Evolutionary conservation across 805 yeast species (phyloP), one percentile per base, ranked within the genome.

Genomic region (Myxozyma kluyveri): DNA sequence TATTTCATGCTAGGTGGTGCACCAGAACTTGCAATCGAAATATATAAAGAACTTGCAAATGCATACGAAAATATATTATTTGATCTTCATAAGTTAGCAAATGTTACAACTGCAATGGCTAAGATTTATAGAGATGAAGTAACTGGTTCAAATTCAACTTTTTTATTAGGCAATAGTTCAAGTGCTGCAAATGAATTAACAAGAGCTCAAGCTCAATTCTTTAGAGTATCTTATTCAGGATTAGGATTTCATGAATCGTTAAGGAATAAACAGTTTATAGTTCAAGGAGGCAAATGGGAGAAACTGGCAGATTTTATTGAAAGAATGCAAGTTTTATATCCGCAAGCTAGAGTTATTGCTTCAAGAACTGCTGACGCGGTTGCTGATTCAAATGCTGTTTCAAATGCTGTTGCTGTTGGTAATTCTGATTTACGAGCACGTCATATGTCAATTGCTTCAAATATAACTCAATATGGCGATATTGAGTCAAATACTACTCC

Each of bases 241-340:
- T 78, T 76, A 47, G 96, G 96, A 2, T 88, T 88, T 75, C 96
- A 96, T 5, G 74, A 72, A 29, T 78, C 89, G 33, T 76, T 86
- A 43, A 75, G 95, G 63, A 86, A 86, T 42, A 81, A 84, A 63
- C 82, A 82, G 54, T 88, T 84, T 65, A 84, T 88, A 47, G 86
- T 83, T 64, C 95, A 88, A 69, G 96, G 96, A 4, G 74, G 81
- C 47, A 88, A 95, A 27, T 88, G 86, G 70, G 96, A 88, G 66
- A 93, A 86, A 67, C 82, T 88, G 53, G 81, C 89, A 1, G 82
- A 91, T 2, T 85, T 88, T 66, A 88, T 85, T 62, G 86, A 83
- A 62, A 75, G 95, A 60, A 71, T 89, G 54, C 75, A 83, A 61
- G 79, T 82, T 63, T 68, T 86, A 42, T 86, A 87, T 67, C 95